Evolutionary conservation across 2,329 filamentous ascomycete species (phyloP).

Genomic region (Dryadomyces quercus-mongolicae): DNA sequence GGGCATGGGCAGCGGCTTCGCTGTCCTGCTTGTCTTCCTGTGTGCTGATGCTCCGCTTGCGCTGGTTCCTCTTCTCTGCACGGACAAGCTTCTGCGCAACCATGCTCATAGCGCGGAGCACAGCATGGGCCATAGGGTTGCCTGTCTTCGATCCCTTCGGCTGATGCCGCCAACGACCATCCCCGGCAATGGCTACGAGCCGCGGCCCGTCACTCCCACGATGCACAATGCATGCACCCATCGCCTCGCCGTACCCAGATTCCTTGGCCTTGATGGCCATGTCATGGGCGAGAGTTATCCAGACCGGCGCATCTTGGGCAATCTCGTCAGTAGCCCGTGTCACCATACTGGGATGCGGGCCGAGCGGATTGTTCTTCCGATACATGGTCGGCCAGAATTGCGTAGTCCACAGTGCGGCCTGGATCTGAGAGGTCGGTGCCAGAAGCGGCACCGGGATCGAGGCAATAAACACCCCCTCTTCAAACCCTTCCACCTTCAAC

Average conservation of each 20-base stretch:
- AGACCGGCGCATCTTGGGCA: constrained; percentile 47
- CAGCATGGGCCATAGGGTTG: constrained; percentile 69
- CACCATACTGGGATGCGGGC: constrained; percentile 68
- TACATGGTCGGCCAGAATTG: constrained; percentile 79
- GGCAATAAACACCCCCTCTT: constrained; percentile 41
- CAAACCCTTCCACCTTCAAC: constrained; percentile 35
- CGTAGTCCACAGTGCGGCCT: constrained; percentile 62
- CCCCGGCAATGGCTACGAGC: constrained; percentile 62
- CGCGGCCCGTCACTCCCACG: constrained; percentile 35
- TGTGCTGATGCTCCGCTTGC: neutral
- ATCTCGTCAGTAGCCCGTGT: constrained; percentile 59
- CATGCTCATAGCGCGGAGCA: constrained; percentile 72
- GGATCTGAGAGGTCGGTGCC: constrained; percentile 62
- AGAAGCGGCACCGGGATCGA: constrained; percentile 58
- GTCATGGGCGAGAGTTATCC: constrained; percentile 54
- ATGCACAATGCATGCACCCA: constrained; percentile 68
- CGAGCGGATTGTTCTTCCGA: constrained; percentile 76
- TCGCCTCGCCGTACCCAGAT: constrained; percentile 50
- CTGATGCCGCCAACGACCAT: constrained; percentile 57
- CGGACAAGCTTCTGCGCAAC: constrained; percentile 57
- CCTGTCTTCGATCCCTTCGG: constrained; percentile 34
- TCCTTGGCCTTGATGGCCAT: constrained; percentile 48
- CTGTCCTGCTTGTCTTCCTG: neutral
- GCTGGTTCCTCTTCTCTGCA: constrained; percentile 31
- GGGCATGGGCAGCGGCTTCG: neutral